Conservation (phyloP, 805 yeast genomes). For the Lipomyces lipofer region DNA sequence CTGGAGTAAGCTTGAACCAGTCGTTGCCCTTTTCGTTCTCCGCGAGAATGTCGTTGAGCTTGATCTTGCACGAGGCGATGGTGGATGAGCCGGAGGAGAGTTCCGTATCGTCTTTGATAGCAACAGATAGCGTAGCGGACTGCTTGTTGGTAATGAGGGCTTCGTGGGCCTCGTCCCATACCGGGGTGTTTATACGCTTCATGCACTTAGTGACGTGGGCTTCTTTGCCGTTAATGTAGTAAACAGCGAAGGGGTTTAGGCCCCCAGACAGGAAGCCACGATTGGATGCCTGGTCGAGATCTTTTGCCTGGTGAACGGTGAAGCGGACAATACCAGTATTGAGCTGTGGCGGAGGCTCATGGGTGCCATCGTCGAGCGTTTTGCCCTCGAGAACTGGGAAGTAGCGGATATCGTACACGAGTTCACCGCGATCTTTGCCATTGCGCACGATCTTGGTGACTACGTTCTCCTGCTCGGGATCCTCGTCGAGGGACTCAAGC, state of each 20-base stretch:
- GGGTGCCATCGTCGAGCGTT: slow-evolving; percentile 72
- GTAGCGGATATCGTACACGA: slow-evolving; percentile 68
- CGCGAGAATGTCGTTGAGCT: slow-evolving; percentile 63
- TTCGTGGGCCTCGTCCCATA: slow-evolving; percentile 64
- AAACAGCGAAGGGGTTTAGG: slow-evolving; percentile 66
- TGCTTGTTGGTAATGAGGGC: slow-evolving; percentile 71
- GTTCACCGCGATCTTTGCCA: slow-evolving; percentile 77
- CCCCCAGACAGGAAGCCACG: slow-evolving; percentile 47
- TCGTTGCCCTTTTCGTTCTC: slow-evolving; percentile 73
- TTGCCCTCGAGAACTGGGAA: slow-evolving; percentile 64
- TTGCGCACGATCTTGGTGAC: slow-evolving; percentile 68
- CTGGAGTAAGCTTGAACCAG: slow-evolving; percentile 73
- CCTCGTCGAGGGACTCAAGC: slow-evolving; percentile 61
- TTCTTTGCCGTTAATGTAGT: slow-evolving; percentile 62
- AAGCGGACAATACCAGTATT: slow-evolving; percentile 88
- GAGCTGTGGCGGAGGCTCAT: slow-evolving; percentile 83
- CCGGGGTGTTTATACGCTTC: slow-evolving; percentile 65
- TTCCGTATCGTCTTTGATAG: slow-evolving; percentile 63
- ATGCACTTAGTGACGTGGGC: slow-evolving; percentile 58
- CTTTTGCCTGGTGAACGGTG: slow-evolving; percentile 65
- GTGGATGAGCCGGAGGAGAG: slow-evolving; percentile 59
- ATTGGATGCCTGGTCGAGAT: slow-evolving; percentile 43
- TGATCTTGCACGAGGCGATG: slow-evolving; percentile 55
- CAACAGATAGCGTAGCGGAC: slow-evolving; percentile 64
- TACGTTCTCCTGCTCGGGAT: slow-evolving; percentile 48